These are phyloP conservation scores for Colletotrichum paranaense DNA, from an alignment of 2,329 filamentous ascomycete species.

Conservation along the genomic window DNA sequence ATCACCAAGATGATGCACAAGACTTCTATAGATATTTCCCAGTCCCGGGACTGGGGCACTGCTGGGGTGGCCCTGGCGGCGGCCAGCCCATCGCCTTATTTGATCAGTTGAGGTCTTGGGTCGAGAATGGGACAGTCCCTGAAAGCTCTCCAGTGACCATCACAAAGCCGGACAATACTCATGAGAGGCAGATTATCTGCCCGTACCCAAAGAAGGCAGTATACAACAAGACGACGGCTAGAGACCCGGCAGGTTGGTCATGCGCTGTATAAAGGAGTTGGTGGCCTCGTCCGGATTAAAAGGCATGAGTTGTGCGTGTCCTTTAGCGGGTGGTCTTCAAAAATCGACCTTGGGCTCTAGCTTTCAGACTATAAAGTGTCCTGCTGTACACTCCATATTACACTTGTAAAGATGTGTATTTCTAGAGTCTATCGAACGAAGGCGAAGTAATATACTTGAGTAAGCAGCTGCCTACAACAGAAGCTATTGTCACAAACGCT, in stretches of 20 bases:
- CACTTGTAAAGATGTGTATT: too few species aligned
- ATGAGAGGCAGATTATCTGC: not conserved
- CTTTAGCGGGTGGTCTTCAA: too few species aligned
- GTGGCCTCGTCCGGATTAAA: too few species aligned
- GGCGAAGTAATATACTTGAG: too few species aligned
- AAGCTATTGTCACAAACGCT: too few species aligned
- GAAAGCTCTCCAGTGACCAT: slow-evolving; percentile 29
- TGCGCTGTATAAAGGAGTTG: not conserved
- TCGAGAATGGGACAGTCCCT: slow-evolving; percentile 43
- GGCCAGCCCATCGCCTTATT: slow-evolving; percentile 41
- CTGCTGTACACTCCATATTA: too few species aligned
- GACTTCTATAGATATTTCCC: slow-evolving; percentile 47
- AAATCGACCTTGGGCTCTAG: too few species aligned
- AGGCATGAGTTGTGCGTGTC: not conserved
- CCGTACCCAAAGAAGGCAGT: slow-evolving; percentile 10
- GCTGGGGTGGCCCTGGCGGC: slow-evolving; percentile 41
- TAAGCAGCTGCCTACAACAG: too few species aligned
- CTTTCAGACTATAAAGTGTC: too few species aligned
- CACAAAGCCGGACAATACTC: not conserved
- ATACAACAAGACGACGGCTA: not conserved
- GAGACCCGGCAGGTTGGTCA: not conserved
- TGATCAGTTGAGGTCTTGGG: slow-evolving; percentile 43
- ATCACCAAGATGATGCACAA: slow-evolving; percentile 37
- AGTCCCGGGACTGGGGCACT: slow-evolving; percentile 47
- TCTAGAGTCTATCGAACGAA: too few species aligned